Conservation (phyloP, 148 eudicot species). For the Amaranthus palmeri region DNA sequence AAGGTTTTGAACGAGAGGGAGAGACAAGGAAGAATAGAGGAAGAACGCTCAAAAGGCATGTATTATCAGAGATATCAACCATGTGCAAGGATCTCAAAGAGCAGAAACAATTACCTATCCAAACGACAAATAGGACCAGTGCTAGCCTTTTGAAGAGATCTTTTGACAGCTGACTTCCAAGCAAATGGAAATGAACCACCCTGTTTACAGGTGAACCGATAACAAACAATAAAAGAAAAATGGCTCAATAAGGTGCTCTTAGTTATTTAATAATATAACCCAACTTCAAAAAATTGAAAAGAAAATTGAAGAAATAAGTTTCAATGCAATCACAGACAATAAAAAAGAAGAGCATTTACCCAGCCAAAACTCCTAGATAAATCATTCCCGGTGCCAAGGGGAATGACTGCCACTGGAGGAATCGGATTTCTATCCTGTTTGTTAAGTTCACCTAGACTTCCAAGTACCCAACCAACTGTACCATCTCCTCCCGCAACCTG, state of each 20-base stretch:
- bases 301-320: too few species aligned
- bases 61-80: not conserved
- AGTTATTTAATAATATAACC: not conserved
- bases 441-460: constrained; percentile 81
- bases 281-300: not conserved
- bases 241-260: constrained; percentile 8
- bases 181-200: constrained; percentile 97
- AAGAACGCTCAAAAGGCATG: not conserved
- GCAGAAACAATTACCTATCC: constrained; percentile 55
- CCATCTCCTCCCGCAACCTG: constrained; percentile 99
- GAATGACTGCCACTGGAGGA: constrained; percentile 89
- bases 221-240: not conserved
- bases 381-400: constrained; percentile 99
- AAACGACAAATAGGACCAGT: constrained; percentile 46
- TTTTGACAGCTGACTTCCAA: constrained; percentile 88
- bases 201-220: constrained; percentile 29
- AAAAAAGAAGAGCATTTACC: constrained; percentile 43
- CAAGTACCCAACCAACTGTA: constrained; percentile 97
- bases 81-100: not conserved
- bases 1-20: too few species aligned
- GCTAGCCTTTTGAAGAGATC: constrained; percentile 62
- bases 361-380: constrained; percentile 94
- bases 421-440: constrained; percentile 65
- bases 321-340: not conserved
- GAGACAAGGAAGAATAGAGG: too few species aligned